phyloP scores from a whole-genome alignment of 2,329 filamentous ascomycete genomes.

The Neopestalotiopsis sp. region DNA sequence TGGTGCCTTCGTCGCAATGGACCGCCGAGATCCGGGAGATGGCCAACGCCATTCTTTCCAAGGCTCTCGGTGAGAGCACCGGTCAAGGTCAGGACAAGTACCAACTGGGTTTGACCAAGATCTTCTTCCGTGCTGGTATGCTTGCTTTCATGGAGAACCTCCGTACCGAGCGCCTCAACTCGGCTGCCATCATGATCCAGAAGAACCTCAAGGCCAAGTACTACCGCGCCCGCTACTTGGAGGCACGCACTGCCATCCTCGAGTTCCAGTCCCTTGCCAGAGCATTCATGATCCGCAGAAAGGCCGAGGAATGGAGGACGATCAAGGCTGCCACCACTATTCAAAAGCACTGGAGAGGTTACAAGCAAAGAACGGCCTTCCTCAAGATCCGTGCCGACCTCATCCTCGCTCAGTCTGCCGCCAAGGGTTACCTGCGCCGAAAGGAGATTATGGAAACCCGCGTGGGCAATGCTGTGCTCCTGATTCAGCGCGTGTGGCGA shows the following conservation, averaged over 20 bases:
- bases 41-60: slow-evolving; percentile 89
- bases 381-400: slow-evolving; percentile 80
- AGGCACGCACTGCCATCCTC: slow-evolving; percentile 82
- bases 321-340: slow-evolving; percentile 91
- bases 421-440: slow-evolving; percentile 90
- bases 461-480: slow-evolving; percentile 85
- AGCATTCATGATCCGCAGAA: slow-evolving; percentile 77
- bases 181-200: slow-evolving; percentile 96
- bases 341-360: slow-evolving; percentile 91
- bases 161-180: slow-evolving; percentile 86
- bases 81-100: slow-evolving; percentile 87
- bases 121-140: slow-evolving; percentile 99
- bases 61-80: slow-evolving; percentile 80
- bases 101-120: slow-evolving; percentile 96
- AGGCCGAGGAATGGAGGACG: slow-evolving; percentile 79
- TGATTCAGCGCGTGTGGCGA: slow-evolving; percentile 91
- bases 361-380: slow-evolving; percentile 86
- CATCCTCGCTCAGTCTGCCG: slow-evolving; percentile 84
- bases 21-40: slow-evolving; percentile 92
- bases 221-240: slow-evolving; percentile 89
- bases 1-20: slow-evolving; percentile 88
- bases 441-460: slow-evolving; percentile 94
- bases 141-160: slow-evolving; percentile 96
- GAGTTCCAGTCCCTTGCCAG: slow-evolving; percentile 78
- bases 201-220: slow-evolving; percentile 97